phyloP scores from a whole-genome alignment of 2,329 filamentous ascomycete species.

The Colletotrichum sp. region DNA sequence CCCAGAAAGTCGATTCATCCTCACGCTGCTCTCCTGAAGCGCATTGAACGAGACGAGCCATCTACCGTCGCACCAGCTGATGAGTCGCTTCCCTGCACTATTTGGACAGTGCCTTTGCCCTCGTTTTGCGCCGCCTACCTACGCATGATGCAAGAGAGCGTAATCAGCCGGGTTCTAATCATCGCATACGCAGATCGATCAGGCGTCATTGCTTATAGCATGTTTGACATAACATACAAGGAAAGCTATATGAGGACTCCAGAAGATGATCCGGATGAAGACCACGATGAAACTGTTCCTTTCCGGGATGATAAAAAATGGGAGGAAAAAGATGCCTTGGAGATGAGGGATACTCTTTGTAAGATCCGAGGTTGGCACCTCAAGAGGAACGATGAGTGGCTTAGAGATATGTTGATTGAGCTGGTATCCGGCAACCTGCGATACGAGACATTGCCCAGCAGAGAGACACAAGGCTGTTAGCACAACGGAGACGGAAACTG shows the following conservation, averaged over 20 bases:
- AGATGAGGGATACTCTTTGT: too few relatives aligned
- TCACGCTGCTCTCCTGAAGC: not conserved
- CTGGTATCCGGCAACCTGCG: too few relatives aligned
- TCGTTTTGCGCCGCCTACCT: not conserved
- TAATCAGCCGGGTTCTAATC: accelerated
- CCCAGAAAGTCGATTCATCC: not conserved
- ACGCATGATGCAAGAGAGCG: not conserved
- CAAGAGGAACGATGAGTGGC: too few relatives aligned
- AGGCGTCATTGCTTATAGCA: not conserved
- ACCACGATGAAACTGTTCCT: not conserved
- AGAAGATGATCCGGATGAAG: not conserved
- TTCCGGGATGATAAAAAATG: not conserved
- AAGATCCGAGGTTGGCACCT: too few relatives aligned
- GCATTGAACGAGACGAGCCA: not conserved
- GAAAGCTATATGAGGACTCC: not conserved
- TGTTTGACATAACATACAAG: not conserved
- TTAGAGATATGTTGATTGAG: too few relatives aligned
- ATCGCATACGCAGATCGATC: not conserved
- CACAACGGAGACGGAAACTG: too few relatives aligned
- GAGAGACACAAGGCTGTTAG: too few relatives aligned
- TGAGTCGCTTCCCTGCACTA: not conserved
- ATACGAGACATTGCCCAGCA: too few relatives aligned
- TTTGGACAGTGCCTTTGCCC: not conserved
- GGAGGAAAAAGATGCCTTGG: too few relatives aligned
- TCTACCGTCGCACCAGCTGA: not conserved